Percentiles rank a stretch among this genome's conserved stretches.
Evolutionary conservation across 371 early-diverging fungal genomes (phyloP).

Genomic region (Lichtheimia ornata): DNA sequence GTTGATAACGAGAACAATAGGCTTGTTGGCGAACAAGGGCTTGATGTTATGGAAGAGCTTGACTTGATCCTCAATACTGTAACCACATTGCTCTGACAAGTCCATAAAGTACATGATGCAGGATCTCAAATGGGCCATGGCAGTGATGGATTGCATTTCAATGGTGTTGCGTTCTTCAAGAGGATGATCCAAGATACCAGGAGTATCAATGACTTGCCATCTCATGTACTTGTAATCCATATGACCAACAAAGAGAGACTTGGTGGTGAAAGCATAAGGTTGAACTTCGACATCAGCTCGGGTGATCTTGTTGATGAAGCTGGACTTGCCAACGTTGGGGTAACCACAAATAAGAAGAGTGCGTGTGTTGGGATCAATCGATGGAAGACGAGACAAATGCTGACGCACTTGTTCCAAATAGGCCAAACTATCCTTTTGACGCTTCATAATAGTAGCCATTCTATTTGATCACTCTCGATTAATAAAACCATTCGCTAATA

Average conservation of each 20-base stretch:
- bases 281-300: conserved; percentile 99
- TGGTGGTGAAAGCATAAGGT: conserved; percentile 99
- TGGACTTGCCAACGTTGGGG: conserved; percentile 99
- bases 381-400: conserved; percentile 97
- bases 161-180: conserved; percentile 99
- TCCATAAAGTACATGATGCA: conserved; percentile 99
- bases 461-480: conserved; percentile 30
- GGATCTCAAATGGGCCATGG: conserved; percentile 98
- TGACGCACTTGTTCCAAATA: conserved; percentile 99
- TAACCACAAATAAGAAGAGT: conserved; percentile 99
- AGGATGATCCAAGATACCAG: conserved; percentile 99
- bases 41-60: conserved; percentile 95
- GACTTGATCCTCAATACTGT: conserved; percentile 94
- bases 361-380: conserved; percentile 99
- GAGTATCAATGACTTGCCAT: conserved; percentile 99
- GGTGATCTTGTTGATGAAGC: conserved; percentile 99
- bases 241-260: conserved; percentile 99
- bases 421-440: conserved; percentile 97
- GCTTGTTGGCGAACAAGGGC: conserved; percentile 99
- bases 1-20: conserved; percentile 94
- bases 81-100: conserved; percentile 99
- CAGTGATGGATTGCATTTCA: conserved; percentile 99
- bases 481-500: too few relatives aligned
- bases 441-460: conserved; percentile 99
- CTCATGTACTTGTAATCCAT: conserved; percentile 99